Conservation (phyloP, 148 eudicot species). For the Selenicereus undatus region DNA sequence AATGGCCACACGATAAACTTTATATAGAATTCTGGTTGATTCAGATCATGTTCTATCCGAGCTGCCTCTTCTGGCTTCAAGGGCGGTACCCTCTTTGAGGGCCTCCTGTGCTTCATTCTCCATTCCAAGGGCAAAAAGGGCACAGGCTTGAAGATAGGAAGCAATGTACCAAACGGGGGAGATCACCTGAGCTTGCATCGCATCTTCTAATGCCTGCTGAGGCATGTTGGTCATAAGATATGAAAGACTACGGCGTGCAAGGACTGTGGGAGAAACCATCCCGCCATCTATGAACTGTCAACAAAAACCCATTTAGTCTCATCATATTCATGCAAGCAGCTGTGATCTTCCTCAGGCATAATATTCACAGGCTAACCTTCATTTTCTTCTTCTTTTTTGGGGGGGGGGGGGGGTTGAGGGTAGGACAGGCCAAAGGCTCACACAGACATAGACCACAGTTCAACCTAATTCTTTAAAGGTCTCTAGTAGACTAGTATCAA, state of each 20-base stretch:
- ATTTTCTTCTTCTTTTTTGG: too few relatives aligned
- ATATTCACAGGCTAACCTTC: too few relatives aligned
- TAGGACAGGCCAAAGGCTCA: too few relatives aligned
- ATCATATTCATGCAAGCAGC: neutral
- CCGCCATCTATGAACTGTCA: conserved; percentile 56
- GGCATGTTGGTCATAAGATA: conserved; percentile 58
- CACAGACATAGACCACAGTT: too few relatives aligned
- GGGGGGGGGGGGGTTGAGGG: too few relatives aligned
- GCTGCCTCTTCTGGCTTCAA: conserved; percentile 44
- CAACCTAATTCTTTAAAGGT: too few relatives aligned
- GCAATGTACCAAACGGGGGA: conserved; percentile 63
- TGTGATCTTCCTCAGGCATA: too few relatives aligned
- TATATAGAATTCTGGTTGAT: neutral
- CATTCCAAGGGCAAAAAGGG: conserved; percentile 53
- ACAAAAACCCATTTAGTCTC: neutral
- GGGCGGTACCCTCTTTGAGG: conserved; percentile 53
- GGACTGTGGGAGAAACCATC: conserved; percentile 57
- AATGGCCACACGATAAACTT: neutral
- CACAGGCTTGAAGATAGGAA: conserved; percentile 53
- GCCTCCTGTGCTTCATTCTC: conserved; percentile 52
- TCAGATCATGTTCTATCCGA: conserved; percentile 22
- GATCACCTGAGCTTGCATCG: conserved; percentile 67
- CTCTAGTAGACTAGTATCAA: too few relatives aligned
- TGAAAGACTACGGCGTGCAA: conserved; percentile 59
- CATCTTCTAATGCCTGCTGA: conserved; percentile 55